Percentiles rank a stretch among this genome's conserved stretches.
phyloP scores from a whole-genome alignment of 352 stramenopile species.

The Globisporangium lucens region DNA sequence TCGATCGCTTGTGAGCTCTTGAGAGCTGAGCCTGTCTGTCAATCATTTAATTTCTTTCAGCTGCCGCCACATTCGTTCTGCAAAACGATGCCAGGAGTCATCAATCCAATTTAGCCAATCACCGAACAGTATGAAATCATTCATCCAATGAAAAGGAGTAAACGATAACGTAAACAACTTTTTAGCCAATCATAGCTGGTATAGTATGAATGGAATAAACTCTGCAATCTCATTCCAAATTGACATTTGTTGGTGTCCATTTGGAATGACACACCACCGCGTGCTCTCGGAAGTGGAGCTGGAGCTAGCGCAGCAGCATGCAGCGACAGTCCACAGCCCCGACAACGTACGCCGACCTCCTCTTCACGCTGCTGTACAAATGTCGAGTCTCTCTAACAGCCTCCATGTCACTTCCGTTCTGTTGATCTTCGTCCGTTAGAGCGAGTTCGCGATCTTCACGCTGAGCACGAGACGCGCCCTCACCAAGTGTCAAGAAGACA shows the following conservation, averaged over 20 bases:
- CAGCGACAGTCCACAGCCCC: background rate
- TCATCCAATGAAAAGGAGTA: background rate
- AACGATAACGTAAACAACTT: background rate
- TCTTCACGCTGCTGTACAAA: background rate
- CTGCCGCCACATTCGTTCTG: background rate
- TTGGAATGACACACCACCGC: background rate
- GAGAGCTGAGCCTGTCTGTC: background rate
- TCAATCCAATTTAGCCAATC: background rate
- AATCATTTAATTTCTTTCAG: background rate
- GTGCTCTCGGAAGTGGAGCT: constrained; percentile 9
- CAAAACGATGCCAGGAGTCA: background rate
- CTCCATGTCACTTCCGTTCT: background rate
- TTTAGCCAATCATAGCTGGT: background rate
- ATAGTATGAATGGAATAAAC: background rate
- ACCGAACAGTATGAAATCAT: background rate
- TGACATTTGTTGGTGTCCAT: background rate
- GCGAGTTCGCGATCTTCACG: constrained; percentile 9
- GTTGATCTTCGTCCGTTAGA: background rate
- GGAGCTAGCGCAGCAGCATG: constrained; percentile 8
- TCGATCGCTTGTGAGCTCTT: background rate
- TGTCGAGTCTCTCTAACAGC: background rate
- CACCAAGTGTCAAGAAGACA: constrained; percentile 4
- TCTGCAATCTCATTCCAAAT: background rate
- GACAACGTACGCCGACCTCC: background rate
- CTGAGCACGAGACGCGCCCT: background rate